phyloP scores from a whole-genome alignment of 2,329 filamentous ascomycete genomes.

The Xylaria sp. region DNA sequence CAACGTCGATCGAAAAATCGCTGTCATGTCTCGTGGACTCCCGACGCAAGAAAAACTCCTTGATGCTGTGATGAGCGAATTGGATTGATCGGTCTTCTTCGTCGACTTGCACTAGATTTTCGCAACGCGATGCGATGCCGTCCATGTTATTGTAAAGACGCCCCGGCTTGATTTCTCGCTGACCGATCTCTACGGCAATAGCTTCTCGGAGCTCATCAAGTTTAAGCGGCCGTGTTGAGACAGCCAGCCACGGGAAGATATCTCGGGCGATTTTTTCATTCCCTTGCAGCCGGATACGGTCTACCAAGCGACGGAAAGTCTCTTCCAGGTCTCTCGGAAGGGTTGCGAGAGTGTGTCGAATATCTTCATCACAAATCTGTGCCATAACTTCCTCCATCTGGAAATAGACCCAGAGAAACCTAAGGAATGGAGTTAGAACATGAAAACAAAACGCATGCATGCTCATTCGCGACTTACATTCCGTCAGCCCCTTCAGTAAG shows the following conservation, averaged over 20 bases:
- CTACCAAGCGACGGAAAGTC: slow-evolving; percentile 26
- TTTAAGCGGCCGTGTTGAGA: slow-evolving; percentile 30
- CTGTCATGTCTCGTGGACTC: not conserved
- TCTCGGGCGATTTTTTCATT: slow-evolving; percentile 15
- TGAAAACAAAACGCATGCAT: not conserved
- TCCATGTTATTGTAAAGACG: slow-evolving; percentile 28
- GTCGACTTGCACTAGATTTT: slow-evolving; percentile 21
- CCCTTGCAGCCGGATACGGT: not conserved
- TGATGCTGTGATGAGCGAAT: slow-evolving; percentile 27
- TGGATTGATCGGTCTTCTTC: slow-evolving; percentile 18
- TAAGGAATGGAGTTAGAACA: not conserved
- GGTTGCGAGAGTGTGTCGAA: slow-evolving; percentile 27
- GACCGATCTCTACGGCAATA: slow-evolving; percentile 33
- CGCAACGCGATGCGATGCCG: slow-evolving; percentile 14
- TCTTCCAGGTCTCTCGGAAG: slow-evolving; percentile 32
- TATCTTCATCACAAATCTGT: slow-evolving; percentile 18
- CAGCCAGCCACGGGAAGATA: slow-evolving; percentile 33
- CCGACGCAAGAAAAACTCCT: slow-evolving; percentile 26
- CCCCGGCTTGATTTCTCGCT: slow-evolving; percentile 23
- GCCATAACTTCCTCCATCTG: slow-evolving; percentile 19
- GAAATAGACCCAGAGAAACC: slow-evolving; percentile 22
- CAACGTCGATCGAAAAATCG: slow-evolving; percentile 25
- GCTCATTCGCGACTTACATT: slow-evolving; percentile 28
- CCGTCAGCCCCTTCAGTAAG: slow-evolving; percentile 30
- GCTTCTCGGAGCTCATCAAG: slow-evolving; percentile 36